Percentiles rank a stretch among this genome's conserved stretches.
Evolutionary conservation across 805 yeast species (phyloP).

Genomic region (Myxozyma sirexii): DNA sequence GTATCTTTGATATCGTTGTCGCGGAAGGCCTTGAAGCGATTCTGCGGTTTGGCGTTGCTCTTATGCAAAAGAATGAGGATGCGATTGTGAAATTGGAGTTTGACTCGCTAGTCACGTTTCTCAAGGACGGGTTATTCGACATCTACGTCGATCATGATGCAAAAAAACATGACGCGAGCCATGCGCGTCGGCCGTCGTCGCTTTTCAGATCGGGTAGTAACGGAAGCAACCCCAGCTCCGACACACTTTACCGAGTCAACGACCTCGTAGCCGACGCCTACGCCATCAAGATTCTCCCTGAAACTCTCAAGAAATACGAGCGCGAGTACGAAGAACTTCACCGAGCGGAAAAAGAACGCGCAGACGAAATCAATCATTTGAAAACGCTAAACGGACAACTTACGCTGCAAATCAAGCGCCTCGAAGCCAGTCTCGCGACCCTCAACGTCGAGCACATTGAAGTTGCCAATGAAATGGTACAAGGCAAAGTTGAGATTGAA

Average conservation of each 20-base stretch:
- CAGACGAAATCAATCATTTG: constrained; percentile 61
- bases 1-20: constrained; percentile 84
- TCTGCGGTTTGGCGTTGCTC: constrained; percentile 77
- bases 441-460: constrained; percentile 82
- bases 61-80: constrained; percentile 70
- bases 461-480: constrained; percentile 84
- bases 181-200: constrained; percentile 3
- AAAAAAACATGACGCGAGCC: neutral
- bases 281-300: constrained; percentile 70
- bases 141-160: constrained; percentile 52
- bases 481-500: constrained; percentile 73
- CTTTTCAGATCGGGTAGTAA: constrained; percentile 1
- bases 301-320: constrained; percentile 67
- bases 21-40: constrained; percentile 91
- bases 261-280: constrained; percentile 78
- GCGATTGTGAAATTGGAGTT: constrained; percentile 64
- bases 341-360: constrained; percentile 63
- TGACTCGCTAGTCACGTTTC: constrained; percentile 73
- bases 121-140: constrained; percentile 79
- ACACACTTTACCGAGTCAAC: constrained; percentile 60
- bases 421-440: constrained; percentile 68
- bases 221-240: constrained; percentile 11
- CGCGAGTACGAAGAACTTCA: constrained; percentile 78
- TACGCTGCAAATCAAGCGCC: constrained; percentile 68
- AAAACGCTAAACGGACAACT: constrained; percentile 70